Base-by-base conservation (phyloP, 2,329 filamentous ascomycete genomes). In the Phoma herbarum region DNA sequence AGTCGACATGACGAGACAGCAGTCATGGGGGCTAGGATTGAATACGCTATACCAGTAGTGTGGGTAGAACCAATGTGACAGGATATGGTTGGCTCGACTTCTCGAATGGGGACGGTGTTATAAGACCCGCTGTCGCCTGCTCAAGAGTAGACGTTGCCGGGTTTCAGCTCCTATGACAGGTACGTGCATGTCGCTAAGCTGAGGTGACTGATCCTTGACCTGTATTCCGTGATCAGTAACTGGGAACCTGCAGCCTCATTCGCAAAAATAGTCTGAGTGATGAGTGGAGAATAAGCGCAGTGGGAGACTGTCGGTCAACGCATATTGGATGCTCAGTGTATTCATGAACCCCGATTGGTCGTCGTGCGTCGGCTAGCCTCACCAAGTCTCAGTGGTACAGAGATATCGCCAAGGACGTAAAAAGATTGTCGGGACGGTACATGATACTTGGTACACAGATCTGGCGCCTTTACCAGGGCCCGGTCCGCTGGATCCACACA, bases 401-500 rank as follows among this genome's bases (percentile, higher is more conserved):
- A 56, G 64, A 70, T 75, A 76, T 74, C 71, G 73, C 72, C 73
- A 76, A 75, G 73, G 31, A 52, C 54, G 49, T 66, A 56, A 65
- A 62, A 58, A 46, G 58, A 50, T 59, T 65, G 67, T 71, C 65
- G 67, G 67, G 66, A 64, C 44, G 62, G 62, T 73, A 66, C 63
- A 63, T 54, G 54, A 64, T 59, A 59, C 55, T 58, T 61, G 48
- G 61, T 64, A 68, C 69, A 69, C 60, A 69, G 65, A 72, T 73
- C 69, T 72, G 56, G 62, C 65, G 51, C 57, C 50, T 51, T 49
- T 53, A 61, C 64, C 60, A 65, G 68, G 67, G 71, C 60, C 72
- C 72, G 66, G 65, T 70, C 70, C 70, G 67, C 56, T 66, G 60
- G 65, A 55, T 54, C 54, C 60, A 61, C 46, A 26, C 47, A 61